Conservation (phyloP, 2,329 filamentous ascomycete genomes). For the Fusarium mexicanum region DNA sequence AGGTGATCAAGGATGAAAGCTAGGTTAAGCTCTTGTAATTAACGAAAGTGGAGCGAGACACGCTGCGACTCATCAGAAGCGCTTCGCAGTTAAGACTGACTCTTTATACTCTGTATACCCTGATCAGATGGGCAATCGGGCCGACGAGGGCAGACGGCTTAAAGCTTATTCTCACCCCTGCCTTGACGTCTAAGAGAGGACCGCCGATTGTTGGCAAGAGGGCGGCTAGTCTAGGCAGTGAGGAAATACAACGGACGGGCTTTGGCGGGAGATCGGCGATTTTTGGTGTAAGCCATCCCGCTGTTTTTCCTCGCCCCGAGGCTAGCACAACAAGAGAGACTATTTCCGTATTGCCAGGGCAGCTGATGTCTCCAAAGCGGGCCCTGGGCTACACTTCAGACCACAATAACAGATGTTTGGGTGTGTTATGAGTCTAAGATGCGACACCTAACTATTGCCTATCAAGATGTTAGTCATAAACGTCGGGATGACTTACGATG, state of each 20-base stretch:
- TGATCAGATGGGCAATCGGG: too few species aligned
- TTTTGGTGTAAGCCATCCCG: too few species aligned
- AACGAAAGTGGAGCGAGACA: neutral
- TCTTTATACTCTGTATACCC: neutral
- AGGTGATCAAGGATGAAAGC: neutral
- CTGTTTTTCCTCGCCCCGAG: too few species aligned
- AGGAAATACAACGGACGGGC: too few species aligned
- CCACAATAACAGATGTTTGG: neutral
- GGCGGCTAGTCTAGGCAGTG: neutral
- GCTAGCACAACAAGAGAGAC: neutral
- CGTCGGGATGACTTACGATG: neutral
- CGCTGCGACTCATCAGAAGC: neutral
- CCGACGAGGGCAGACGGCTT: neutral
- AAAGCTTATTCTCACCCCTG: neutral
- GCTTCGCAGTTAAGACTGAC: neutral
- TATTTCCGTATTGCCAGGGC: neutral
- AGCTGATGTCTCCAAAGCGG: neutral
- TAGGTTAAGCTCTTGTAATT: neutral
- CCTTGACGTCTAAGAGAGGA: rapidly evolving
- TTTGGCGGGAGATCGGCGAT: too few species aligned
- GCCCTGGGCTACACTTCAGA: neutral
- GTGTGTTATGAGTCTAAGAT: neutral
- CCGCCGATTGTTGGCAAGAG: too few species aligned
- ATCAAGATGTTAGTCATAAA: neutral
- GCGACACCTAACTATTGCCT: too few species aligned